Base-by-base conservation (phyloP, 2,329 filamentous ascomycete genomes). In the Periconia macrospinosa region DNA sequence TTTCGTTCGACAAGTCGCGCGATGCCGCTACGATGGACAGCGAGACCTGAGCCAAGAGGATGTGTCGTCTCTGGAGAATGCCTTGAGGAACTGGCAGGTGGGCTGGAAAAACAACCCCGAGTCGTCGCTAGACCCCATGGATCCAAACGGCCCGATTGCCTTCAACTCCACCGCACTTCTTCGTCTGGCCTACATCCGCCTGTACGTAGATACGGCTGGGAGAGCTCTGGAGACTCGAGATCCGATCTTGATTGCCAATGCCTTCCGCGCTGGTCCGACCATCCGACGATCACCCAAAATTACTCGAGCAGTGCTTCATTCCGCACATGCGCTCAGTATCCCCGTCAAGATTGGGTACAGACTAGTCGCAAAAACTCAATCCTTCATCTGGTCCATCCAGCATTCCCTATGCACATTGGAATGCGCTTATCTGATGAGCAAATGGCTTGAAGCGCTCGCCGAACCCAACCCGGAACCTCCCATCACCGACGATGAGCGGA, bases 281-380 rank as follows among this genome's bases (percentile, higher is more conserved):
- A 78, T 88, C 11, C 77, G 82, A 18, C 79, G 87, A 48, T 86
- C 82, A 49, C 75, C 81, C 18, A 81, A 83, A 30, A 78, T 89
- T 20, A 85, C 83, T 33, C 78, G 85, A 44, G 87, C 86, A 1
- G 82, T 89, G 0, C 80, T 88, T 27, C 87, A 90, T 62, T 84
- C 86, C 1, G 83, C 87, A 27, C 87, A 89, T 65, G 86, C 87
- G 0, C 74, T 90, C 35, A 86, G 85, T 3, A 85, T 88, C 76
- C 75, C 87, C 20, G 83, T 88, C 54, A 87, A 86, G 60, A 74
- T 75, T 47, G 74, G 74, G 11, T 72, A 75, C 52, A 61, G 70
- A n/a, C 62, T 75, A 1, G 71, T 76, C 0, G 72, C 73, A 10
- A 72, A 68, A 47, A 75, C 71, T 1, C 73, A 76, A 42, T 70